Evolutionary conservation across 2,329 filamentous ascomycete genomes (phyloP).

Genomic region (Erysiphe pulchra): DNA sequence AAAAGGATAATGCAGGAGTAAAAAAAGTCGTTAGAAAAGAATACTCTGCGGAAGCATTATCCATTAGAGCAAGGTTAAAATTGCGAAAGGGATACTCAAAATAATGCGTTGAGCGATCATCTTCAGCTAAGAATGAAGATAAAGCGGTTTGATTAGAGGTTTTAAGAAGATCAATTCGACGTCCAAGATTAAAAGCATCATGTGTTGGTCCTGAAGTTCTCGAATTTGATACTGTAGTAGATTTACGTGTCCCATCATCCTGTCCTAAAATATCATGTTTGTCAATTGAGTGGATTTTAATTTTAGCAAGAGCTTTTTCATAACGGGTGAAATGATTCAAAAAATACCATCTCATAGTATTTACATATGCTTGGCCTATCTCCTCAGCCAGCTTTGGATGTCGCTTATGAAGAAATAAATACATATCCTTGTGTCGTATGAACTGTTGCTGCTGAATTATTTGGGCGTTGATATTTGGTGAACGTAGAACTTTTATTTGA

Average conservation of each 20-base stretch:
- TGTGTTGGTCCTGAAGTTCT: constrained; percentile 34
- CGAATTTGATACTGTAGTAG: constrained; percentile 26
- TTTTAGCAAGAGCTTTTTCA: constrained; percentile 54
- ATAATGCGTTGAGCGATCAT: constrained; percentile 65
- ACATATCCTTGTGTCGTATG: constrained; percentile 69
- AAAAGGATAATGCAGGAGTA: constrained; percentile 45
- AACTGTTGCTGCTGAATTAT: constrained; percentile 89
- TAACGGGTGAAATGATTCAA: constrained; percentile 77
- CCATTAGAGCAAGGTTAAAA: constrained; percentile 79
- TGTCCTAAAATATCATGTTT: constrained; percentile 62
- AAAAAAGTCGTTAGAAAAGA: constrained; percentile 85
- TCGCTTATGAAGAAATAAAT: constrained; percentile 57
- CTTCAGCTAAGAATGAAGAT: constrained; percentile 73
- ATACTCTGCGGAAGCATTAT: constrained; percentile 88
- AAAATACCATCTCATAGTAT: constrained; percentile 99
- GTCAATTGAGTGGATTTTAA: constrained; percentile 63
- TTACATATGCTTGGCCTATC: constrained; percentile 80
- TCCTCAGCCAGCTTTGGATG: constrained; percentile 68
- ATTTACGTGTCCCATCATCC: constrained; percentile 44
- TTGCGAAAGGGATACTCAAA: constrained; percentile 79
- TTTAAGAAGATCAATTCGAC: constrained; percentile 59
- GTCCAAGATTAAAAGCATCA: constrained; percentile 73
- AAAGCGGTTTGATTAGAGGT: constrained; percentile 49
- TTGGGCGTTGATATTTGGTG: constrained; percentile 90
- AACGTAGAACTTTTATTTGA: constrained; percentile 81